Base-by-base conservation (phyloP, 176 grass and related monocot genomes). In the Rhynchospora breviuscula region DNA sequence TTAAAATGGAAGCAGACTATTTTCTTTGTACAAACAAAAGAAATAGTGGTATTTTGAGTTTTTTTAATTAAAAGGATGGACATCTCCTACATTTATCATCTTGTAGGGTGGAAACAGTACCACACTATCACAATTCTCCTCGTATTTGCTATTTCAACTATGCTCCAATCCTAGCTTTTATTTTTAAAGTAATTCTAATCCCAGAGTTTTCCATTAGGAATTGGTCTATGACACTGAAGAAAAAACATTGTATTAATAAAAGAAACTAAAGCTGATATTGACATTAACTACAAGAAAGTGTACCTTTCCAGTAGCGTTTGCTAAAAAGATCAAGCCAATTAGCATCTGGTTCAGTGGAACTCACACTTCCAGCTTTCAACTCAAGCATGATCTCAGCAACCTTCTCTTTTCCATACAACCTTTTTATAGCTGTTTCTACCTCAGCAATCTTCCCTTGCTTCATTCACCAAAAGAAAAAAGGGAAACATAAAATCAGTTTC, bases 261-360 rank as follows among this genome's bases (percentile, higher is more conserved):
- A 17, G 22, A 15, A 90, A 79, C 58, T 81, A 33, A 59, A 19
- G 47, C 68, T 71, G 85, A 75, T 67, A 15, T 69, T 44, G 46
- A 1, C 22, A 79, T 2, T 67, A 13, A 8, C 63, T 80, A 62
- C 65, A 83, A 59, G 43, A 85, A 65, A 19, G 77, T 54, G 1
- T 88, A 99, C 96, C 91, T 95, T 93, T 95, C 96, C 89, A 89
- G 83, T 99, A 99, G 46, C 96, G 96, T 82, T 89, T 93, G 70
- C 86, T 89, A 79, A 99, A 99, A 83, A 99, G 91, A 90, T 99
- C 96, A 80, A 99, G 88, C 96, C 96, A 99, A 78, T 71, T 91
- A 83, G 96, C 91, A 86, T 99, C 96, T 45, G 89, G 61, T 72
- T 99, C 96, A 17, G 85, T 89, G 53, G 96, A 93, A 89, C 80